phyloP scores from a whole-genome alignment of 306 rosid genomes.

The Calophaca sinica region DNA sequence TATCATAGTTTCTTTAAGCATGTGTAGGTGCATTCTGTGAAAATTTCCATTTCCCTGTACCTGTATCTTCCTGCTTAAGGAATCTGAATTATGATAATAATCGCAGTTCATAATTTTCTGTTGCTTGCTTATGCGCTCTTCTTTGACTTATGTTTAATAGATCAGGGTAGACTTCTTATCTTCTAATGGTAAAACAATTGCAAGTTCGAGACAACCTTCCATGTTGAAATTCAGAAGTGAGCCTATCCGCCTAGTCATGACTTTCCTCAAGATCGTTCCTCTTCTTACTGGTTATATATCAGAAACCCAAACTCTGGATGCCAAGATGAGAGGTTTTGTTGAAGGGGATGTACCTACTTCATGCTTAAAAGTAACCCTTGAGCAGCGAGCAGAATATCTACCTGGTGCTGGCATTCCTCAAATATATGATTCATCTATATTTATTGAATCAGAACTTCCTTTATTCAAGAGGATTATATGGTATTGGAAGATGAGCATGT shows the following conservation, averaged over 20 bases:
- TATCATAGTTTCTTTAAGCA: conserved; percentile 12
- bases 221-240: conserved; percentile 83
- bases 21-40: conserved; percentile 7
- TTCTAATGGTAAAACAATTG: conserved; percentile 66
- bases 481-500: conserved; percentile 77
- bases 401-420: conserved; percentile 93
- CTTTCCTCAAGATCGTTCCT: conserved; percentile 77
- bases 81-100: conserved; percentile 22
- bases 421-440: conserved; percentile 68
- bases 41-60: conserved; percentile 16
- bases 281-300: conserved; percentile 74
- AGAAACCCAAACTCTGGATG: conserved; percentile 74
- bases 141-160: conserved; percentile 52
- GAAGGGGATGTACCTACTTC: conserved; percentile 77
- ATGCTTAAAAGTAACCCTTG: conserved; percentile 77
- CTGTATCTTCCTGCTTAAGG: conserved; percentile 5
- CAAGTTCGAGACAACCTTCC: conserved; percentile 76
- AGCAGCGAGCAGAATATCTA: conserved; percentile 79
- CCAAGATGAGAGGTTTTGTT: conserved; percentile 70
- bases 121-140: conserved; percentile 40
- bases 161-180: conserved; percentile 76
- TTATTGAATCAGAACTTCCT: conserved; percentile 76
- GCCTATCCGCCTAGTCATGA: conserved; percentile 71
- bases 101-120: conserved; percentile 20
- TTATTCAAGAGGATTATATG: conserved; percentile 69